Percentiles rank a stretch among this genome's conserved stretches.
Conservation (phyloP, 345 rosid genomes). For the thale cress (Arabidopsis thaliana) region TAIR10.1 NC_003075.7:392001-392500, state of each 20-base stretch:
- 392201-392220: constrained; percentile 29
- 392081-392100: constrained; percentile 30
- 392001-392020: constrained; percentile 27
- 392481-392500: not conserved
- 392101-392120: constrained; percentile 23
- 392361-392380: constrained; percentile 43
- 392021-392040: constrained; percentile 12
- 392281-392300: constrained; percentile 25
- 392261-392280: constrained; percentile 8
- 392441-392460: constrained; percentile 43
- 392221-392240: constrained; percentile 28
- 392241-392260: constrained; percentile 38
- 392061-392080: constrained; percentile 38
- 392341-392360: constrained; percentile 43
- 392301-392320: not conserved
- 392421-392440: constrained; percentile 39
- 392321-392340: constrained; percentile 35
- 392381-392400: constrained; percentile 43
- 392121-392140: constrained; percentile 18
- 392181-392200: not conserved
- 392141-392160: constrained; percentile 7
- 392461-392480: constrained; percentile 34
- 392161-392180: not conserved
- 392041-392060: constrained; percentile 10
- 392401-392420: constrained; percentile 36